phyloP scores from a whole-genome alignment of 169 alveolate species.

The Ichthyophthirius multifiliis region DNA sequence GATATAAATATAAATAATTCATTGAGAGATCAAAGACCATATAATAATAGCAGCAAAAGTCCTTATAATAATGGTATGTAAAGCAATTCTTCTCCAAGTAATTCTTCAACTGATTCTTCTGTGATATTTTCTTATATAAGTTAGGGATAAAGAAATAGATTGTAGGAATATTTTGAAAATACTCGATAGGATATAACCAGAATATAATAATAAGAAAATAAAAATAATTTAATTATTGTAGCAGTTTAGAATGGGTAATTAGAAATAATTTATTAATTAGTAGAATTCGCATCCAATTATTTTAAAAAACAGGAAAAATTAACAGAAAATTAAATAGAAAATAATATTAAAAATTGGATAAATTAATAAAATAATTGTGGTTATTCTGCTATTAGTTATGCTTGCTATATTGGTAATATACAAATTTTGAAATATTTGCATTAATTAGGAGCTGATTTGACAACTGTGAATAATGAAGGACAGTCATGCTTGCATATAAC shows the following conservation, averaged over 20 bases:
- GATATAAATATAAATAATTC: too few species aligned
- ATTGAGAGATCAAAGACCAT: too few species aligned
- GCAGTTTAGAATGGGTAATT: background rate
- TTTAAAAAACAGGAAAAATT: background rate
- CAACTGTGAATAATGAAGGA: background rate
- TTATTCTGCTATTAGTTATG: background rate
- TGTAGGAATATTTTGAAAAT: too few species aligned
- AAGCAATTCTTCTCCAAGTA: too few species aligned
- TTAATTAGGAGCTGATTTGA: background rate
- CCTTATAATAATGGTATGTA: too few species aligned
- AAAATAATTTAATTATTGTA: background rate
- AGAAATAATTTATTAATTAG: background rate
- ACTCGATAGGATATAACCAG: too few species aligned
- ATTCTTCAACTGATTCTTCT: too few species aligned
- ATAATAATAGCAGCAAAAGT: too few species aligned
- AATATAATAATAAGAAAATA: too few species aligned
- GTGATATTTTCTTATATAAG: too few species aligned
- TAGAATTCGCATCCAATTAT: background rate
- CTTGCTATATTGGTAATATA: background rate
- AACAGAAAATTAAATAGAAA: background rate
- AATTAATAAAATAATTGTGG: background rate
- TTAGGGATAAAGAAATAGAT: too few species aligned
- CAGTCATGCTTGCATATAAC: constrained; percentile 44
- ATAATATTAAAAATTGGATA: background rate
- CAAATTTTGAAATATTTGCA: background rate